Evolutionary conservation across 495 filamentous ascomycete genomes (phyloP), one percentile per base, ranked within the genome.

Genomic region (Talaromyces adpressus): DNA sequence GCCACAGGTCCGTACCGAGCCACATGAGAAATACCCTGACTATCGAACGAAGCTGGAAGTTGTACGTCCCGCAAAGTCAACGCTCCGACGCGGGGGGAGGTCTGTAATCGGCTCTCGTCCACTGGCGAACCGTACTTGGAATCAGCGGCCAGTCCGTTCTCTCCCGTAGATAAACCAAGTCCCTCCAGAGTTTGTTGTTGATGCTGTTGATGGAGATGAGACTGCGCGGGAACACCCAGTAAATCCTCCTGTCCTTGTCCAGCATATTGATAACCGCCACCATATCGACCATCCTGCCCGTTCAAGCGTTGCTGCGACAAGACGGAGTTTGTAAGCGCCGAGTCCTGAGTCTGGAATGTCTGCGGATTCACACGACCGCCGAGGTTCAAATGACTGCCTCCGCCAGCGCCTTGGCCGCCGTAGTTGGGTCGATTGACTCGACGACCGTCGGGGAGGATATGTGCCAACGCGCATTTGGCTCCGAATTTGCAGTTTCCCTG

Each of bases 401-500:
- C 72, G 63, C 76, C 71, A 18, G 68, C 62, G 29, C 64, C 69
- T 53, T 63, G 62, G 25, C 70, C 71, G 41, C 70, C 71, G 45
- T 72, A 73, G 63, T 70, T 81, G 30, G 82, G 82, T 56, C 85
- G 75, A 75, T 97, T 96, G 66, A 98, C 90, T 70, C 92, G 84
- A 67, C 91, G 89, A 54, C 94, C 94, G 75, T 98, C 91, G 32
- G 94, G 91, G 47, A 97, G 85, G 68, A 98, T 89, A 74, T 98
- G 94, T 64, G 92, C 90, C 72, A 97, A 88, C 67, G 95, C 94
- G 79, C 94, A 98, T 75, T 98, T 98, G 29, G 89, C 87, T 62
- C 94, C 94, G 74, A 98, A 98, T 75, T 98, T 98, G 87, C 94
- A 98, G 77, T 97, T 97, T 62, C 94, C 95, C 92, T 66, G 29